Evolutionary conservation across 148 eudicot genomes (phyloP).

Genomic region (Polygonum aviculare): DNA sequence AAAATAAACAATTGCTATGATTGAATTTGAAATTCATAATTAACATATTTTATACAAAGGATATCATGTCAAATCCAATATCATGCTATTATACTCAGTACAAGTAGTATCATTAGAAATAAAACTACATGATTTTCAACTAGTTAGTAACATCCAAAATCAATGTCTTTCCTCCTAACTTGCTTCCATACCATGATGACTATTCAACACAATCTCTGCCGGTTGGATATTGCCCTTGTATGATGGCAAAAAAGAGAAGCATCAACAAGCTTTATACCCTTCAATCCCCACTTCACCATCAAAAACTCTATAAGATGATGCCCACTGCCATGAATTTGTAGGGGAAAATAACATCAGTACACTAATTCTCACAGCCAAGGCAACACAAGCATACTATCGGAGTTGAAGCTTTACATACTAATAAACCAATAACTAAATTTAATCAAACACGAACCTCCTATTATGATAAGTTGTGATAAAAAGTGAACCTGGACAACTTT

Average conservation of each 20-base stretch:
- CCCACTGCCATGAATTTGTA: constrained; percentile 45
- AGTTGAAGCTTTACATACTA: background rate
- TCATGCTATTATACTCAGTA: no score
- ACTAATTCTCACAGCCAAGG: background rate
- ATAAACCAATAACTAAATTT: background rate
- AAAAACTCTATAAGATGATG: constrained; percentile 92
- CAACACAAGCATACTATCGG: background rate
- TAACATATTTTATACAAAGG: no score
- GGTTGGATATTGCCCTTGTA: constrained; percentile 80
- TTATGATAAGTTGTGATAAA: constrained; percentile 88
- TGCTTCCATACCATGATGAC: constrained; percentile 19
- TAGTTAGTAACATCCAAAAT: no score
- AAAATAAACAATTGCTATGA: no score
- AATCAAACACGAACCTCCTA: constrained; percentile 47
- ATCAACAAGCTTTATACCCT: constrained; percentile 66
- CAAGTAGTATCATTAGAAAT: no score
- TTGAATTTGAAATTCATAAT: no score
- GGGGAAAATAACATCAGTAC: background rate
- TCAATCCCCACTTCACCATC: constrained; percentile 86
- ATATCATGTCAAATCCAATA: no score
- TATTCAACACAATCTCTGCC: constrained; percentile 59
- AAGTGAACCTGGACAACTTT: constrained; percentile 59
- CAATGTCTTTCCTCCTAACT: no score
- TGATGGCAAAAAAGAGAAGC: constrained; percentile 74
- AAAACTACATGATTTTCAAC: no score